These are phyloP conservation scores for Purpureocillium takamizusanense DNA, from an alignment of 2,329 filamentous ascomycete genomes.

Conservation along the genomic window DNA sequence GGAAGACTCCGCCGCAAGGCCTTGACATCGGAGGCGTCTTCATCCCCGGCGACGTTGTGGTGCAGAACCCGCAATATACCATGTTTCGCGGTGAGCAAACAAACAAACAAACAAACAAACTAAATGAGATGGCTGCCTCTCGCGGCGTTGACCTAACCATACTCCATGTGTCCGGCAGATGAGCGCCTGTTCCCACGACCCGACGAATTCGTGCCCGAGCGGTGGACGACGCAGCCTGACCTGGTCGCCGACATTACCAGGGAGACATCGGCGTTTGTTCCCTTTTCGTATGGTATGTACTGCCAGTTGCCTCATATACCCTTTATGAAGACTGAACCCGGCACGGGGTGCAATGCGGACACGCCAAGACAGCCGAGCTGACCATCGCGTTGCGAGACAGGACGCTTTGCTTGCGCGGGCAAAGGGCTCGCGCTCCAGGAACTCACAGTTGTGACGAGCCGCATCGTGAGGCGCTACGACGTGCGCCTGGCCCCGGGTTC, in stretches of 20 bases:
- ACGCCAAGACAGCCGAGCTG: too few relatives aligned
- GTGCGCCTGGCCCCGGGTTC: conserved; percentile 13
- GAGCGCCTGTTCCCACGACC: conserved; percentile 9
- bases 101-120: too few relatives aligned
- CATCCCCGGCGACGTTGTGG: conserved; percentile 26
- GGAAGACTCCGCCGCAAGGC: conserved; percentile 28
- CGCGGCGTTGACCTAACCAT: too few relatives aligned
- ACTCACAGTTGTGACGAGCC: conserved; percentile 7
- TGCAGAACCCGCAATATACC: conserved; percentile 13
- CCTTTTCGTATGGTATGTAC: conserved; percentile 17
- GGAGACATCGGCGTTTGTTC: conserved; percentile 11
- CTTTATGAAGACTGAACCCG: too few relatives aligned
- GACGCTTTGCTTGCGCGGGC: conserved; percentile 23
- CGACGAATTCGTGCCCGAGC: conserved; percentile 22
- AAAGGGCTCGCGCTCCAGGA: conserved; percentile 27
- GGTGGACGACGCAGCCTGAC: conserved; percentile 21
- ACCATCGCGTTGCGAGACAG: too few relatives aligned
- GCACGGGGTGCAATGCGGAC: too few relatives aligned
- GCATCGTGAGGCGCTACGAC: conserved; percentile 5
- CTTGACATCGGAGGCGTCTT: conserved; percentile 17
- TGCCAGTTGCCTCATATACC: too few relatives aligned
- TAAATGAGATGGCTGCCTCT: too few relatives aligned
- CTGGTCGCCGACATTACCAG: conserved; percentile 11
- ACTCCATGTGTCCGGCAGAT: conserved; percentile 3
- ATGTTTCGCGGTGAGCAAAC: conserved; percentile 5